Base-by-base conservation (phyloP, 805 yeast species). In the Torulaspora microellipsoides region DNA sequence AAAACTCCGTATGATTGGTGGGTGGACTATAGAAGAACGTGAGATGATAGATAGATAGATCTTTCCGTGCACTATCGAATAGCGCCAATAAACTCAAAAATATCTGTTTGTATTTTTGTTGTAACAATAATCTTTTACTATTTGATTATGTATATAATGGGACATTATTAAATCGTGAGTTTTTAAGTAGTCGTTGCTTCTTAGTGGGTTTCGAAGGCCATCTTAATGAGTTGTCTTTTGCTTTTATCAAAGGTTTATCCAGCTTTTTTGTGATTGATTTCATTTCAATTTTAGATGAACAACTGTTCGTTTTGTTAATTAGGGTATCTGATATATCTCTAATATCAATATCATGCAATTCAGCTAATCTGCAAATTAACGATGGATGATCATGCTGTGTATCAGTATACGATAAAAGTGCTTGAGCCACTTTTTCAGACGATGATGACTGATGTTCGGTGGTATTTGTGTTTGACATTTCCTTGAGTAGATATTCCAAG, bases 1-100 rank as follows among this genome's bases (percentile, higher is more conserved):
- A 55, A 59, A 44, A 45, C 60, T 9, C 64, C 64, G 2, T 54
- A 54, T 39, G 60, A 58, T 27, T 33, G 48, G 31, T 56, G 58
- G 59, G 12, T 43, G n/a, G 53, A 46, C 6, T 15, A 41, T 23
- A 39, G 47, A 40, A 36, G 30, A 20, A 17, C 27, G 31, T 40
- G 17, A 20, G 25, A 20, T 4, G 25, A 20, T 20, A 20, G 25
- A 20, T 20, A 2, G 25, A 20, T 20, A 20, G 25, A 20, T 20
- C 20, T 17, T 17, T 17, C 20, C 20, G 20, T 5, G 20, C 20
- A 17, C 20, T 17, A 17, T 17, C 5, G 4, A 11, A 36, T 38
- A 17, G 4, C 20, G 20, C 5, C 25, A 20, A 5, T 20, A 20
- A 20, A 20, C 25, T 7, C 4, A 20, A 20, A 20, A 20, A 20